A percentile compares a stretch with the other conserved stretches of the same genome.
Conservation (phyloP, 148 eudicot genomes). For the Camellia lanceoleosa region DNA sequence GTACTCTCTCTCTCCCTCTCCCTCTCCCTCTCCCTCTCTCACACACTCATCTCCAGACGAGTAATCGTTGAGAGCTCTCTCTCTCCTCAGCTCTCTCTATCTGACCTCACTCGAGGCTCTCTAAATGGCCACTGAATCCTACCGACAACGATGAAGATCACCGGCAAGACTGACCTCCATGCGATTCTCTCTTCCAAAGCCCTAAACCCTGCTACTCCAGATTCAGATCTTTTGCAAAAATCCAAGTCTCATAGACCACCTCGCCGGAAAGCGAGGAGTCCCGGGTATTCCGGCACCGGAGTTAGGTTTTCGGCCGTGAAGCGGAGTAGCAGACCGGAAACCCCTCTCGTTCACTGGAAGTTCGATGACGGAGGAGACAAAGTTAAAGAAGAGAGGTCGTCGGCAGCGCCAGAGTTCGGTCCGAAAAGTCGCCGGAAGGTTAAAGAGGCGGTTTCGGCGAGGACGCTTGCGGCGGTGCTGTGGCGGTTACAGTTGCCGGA, state of each 20-base stretch:
- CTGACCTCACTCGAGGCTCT: neutral
- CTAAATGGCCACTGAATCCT: conserved; percentile 21
- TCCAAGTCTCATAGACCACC: conserved; percentile 20
- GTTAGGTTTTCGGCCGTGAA: conserved; percentile 24
- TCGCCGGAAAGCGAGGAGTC: conserved; percentile 40
- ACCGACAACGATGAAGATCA: conserved; percentile 47
- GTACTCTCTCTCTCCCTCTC: neutral
- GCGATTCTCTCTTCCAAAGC: conserved; percentile 25
- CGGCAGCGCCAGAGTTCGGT: conserved; percentile 29
- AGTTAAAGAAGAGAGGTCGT: conserved; percentile 24
- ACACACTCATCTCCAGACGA: neutral
- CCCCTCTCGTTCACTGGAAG: conserved; percentile 78
- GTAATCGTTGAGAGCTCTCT: neutral
- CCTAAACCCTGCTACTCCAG: conserved; percentile 5
- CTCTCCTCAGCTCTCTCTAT: neutral
- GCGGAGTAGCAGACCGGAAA: conserved; percentile 61
- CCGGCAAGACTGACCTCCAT: conserved; percentile 23
- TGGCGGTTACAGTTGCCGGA: conserved; percentile 61
- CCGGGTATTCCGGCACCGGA: conserved; percentile 24
- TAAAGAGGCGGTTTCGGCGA: conserved; percentile 42
- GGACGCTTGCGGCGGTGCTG: conserved; percentile 66
- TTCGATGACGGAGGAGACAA: conserved; percentile 24
- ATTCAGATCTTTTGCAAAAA: conserved; percentile 44
- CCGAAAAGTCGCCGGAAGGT: conserved; percentile 32
- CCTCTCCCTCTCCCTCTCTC: neutral